Base-by-base conservation (phyloP, 1,284 basidiomycete genomes). In the Gomphus sp. region DNA sequence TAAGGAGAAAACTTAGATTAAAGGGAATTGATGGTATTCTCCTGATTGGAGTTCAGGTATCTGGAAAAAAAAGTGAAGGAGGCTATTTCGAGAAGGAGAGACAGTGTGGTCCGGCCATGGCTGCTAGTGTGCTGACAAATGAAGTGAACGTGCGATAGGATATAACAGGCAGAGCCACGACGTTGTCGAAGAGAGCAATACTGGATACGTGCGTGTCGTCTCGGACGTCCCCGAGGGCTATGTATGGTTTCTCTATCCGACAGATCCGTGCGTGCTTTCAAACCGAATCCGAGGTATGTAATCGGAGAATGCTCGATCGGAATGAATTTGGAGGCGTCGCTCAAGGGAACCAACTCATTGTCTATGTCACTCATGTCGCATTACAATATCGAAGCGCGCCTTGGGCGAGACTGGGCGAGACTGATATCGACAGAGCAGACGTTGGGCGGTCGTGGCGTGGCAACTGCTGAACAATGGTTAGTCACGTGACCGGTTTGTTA, bases 211-310 rank as follows among this genome's bases (percentile, higher is more conserved):
- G 12, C 39, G 11, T 41, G 16, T 31, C 36, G 41, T 3, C 41
- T 18, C 41, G 41, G 41, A 43, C 41, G 41, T 16, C 14, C 12
- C 41, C 41, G 41, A 16, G 0, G 41, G 18, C n/a, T 22, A 8
- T 14, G 14, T 16, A 43, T 43, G 41, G 2, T 43, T 16, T n/a
- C 41, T 43, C 16, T 18, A 43, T 43, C 41, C 41, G 41, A 43
- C n/a, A 43, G 41, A 43, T 43, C 41, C 41, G 41, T 43, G 16
- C 71, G 73, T n/a, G 41, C 41, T 12, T 43, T 16, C 9, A 14
- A 43, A 8, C 39, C 39, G 39, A 16, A 16, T 16, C 11, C 12
- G 16, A 6, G 11, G 39, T 41, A 41, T 41, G 39, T 73, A 76
- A 22, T 73, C 73, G 10, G 9, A 11, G 11, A 14, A 39, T 10